These are phyloP conservation scores for Backusella sp. DNA, from an alignment of 192 early-diverging fungal genomes.

Conservation along the genomic window DNA sequence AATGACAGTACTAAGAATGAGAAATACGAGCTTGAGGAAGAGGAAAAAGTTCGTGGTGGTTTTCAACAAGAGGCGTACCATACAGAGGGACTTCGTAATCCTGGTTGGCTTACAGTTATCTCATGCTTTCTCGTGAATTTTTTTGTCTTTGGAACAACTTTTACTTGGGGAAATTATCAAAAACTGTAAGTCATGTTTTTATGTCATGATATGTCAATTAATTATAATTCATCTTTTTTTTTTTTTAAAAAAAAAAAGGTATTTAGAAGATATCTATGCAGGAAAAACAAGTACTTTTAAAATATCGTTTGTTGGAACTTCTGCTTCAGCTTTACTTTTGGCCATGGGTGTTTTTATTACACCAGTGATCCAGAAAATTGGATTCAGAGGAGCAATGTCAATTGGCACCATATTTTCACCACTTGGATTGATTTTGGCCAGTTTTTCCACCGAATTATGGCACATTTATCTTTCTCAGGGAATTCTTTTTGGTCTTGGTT, in stretches of 20 bases:
- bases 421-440: slow-evolving; percentile 57
- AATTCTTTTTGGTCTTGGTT: slow-evolving; percentile 60
- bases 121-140: slow-evolving; percentile 39
- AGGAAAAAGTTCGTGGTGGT: background rate
- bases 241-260: slow-evolving; percentile 16
- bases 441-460: slow-evolving; percentile 63
- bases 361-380: slow-evolving; percentile 29
- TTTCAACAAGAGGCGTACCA: background rate
- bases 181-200: slow-evolving; percentile 19
- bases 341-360: slow-evolving; percentile 29
- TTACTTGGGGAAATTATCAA: slow-evolving; percentile 33
- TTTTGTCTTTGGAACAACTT: slow-evolving; percentile 28
- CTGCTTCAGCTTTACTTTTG: slow-evolving; percentile 23
- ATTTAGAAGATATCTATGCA: slow-evolving; percentile 26
- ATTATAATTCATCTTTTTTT: background rate
- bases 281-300: slow-evolving; percentile 23
- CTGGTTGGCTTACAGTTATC: slow-evolving; percentile 34
- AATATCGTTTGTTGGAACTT: slow-evolving; percentile 38
- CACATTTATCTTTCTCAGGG: slow-evolving; percentile 66
- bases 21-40: background rate
- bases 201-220: background rate
- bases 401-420: slow-evolving; percentile 38
- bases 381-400: slow-evolving; percentile 30
- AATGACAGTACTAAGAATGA: background rate
- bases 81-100: slow-evolving; percentile 12